Evolutionary conservation across 495 filamentous ascomycete species (phyloP), one percentile per base, ranked within the genome.

Genomic region (Trichocladium uniseriatum): DNA sequence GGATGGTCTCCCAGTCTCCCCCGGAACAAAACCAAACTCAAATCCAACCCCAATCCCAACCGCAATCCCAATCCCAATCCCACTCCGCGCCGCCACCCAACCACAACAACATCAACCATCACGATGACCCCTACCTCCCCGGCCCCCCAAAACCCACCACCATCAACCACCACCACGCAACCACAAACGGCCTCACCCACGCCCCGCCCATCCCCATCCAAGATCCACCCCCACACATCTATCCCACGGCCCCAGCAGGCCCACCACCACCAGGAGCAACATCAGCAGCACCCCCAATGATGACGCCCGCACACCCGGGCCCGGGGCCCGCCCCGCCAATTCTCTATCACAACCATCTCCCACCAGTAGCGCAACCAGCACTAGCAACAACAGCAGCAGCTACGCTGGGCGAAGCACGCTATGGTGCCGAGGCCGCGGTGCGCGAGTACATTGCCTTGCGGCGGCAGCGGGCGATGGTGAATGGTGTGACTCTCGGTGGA

Each of bases 401-500:
- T n/a, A n/a, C n/a, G n/a, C 57, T 65, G 6, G 38, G 37, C 11
- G 50, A 54, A 13, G 28, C 57, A 24, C 60, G 49, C 19, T 39
- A 46, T 3, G 55, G 59, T 14, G 55, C 62, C 27, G 63, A 66
- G 50, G 59, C 53, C 29, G 59, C 63, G 2, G 43, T 71, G 32
- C 52, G 59, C n/a, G 68, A 71, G 48, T 67, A 67, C 52, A 52
- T 66, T 40, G 48, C 54, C 13, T 39, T 67, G 34, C 61, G 59
- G 49, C 59, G 57, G 13, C 38, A 48, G 57, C 35, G 57, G 55
- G 6, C 45, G 40, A 42, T 49, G 47, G 19, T 28, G 6, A 38
- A 38, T 22, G 35, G 45, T 5, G 28, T 27, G 39, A 49, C 36
- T 28, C 45, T 35, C 38, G 49, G 22, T 38, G 46, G 6, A 46